Evolutionary conservation across 352 stramenopile genomes (phyloP).

Genomic region (Phytopythium vexans): DNA sequence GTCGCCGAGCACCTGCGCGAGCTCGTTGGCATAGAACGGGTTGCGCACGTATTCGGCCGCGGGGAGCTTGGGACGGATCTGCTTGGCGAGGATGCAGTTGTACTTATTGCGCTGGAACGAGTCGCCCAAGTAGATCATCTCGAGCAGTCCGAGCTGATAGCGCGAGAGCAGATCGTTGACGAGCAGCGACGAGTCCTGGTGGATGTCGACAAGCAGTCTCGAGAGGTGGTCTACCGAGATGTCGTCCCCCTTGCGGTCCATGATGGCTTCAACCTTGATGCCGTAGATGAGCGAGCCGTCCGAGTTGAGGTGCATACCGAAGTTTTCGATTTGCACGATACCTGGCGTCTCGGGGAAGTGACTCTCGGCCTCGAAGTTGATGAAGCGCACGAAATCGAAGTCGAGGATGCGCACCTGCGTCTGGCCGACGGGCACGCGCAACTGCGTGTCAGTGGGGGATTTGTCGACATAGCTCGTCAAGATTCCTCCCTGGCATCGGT

Average conservation of each 20-base stretch:
- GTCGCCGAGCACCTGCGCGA: conserved; percentile 94
- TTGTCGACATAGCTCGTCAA: conserved; percentile 93
- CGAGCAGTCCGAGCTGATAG: conserved; percentile 94
- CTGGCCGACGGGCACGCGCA: conserved; percentile 88
- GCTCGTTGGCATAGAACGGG: conserved; percentile 94
- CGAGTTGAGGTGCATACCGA: conserved; percentile 88
- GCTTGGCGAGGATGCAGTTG: conserved; percentile 96
- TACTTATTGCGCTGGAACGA: conserved; percentile 96
- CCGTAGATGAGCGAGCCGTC: conserved; percentile 82
- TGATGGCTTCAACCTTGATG: conserved; percentile 94
- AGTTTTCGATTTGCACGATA: conserved; percentile 96
- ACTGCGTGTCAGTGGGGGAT: conserved; percentile 75
- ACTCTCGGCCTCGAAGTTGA: conserved; percentile 98
- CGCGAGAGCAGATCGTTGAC: conserved; percentile 95
- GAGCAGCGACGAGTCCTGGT: conserved; percentile 95
- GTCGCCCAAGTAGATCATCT: conserved; percentile 96
- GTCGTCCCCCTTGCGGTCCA: conserved; percentile 95
- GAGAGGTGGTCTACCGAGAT: conserved; percentile 96
- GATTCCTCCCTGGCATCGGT: conserved; percentile 96
- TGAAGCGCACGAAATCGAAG: conserved; percentile 96
- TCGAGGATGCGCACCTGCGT: conserved; percentile 96
- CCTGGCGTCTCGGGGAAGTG: conserved; percentile 93
- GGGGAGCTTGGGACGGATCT: conserved; percentile 95
- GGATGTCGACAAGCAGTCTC: conserved; percentile 95
- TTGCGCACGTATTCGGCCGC: conserved; percentile 94